Base-by-base conservation (phyloP, 1,139 yeast species). In the Sugiyamaella grinbergsii region DNA sequence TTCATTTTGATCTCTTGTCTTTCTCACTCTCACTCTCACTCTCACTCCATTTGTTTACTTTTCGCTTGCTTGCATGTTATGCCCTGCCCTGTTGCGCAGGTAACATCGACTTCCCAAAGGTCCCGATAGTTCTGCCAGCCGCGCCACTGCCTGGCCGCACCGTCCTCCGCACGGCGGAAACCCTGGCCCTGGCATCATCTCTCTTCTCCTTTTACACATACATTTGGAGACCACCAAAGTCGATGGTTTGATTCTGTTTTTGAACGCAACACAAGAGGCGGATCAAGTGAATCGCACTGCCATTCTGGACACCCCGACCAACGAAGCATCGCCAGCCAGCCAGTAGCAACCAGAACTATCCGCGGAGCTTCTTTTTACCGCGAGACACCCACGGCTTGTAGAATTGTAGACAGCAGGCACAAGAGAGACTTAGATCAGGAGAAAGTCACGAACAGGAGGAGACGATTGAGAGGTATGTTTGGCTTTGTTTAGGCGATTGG, bases 21-120 rank as follows among this genome's bases (percentile, higher is more conserved):
- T n/a, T 2, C 16, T 29, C 33, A 29, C 33, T 29, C 33, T 2
- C 16, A 2, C 33, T 29, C 33, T 3, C 13, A 7, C 13, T 11
- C 33, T 29, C 16, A 4, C 13, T 4, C 33, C 33, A 29, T 29
- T 36, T 38, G 42, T 38, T 38, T 38, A 38, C 42, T 38, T 38
- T 19, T 19, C 32, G 3, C 4, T 15, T 7, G 31, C 29, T 19
- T 23, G 42, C 42, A 38, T 38, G 29, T 15, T 13, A 24, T 11
- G 5, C 18, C 11, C 41, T 13, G 8, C 8, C 20, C 32, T 26
- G 42, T 38, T n/a, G 42, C 32, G 19, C 32, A 24, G 29, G 28
- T 38, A 38, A 38, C 42, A 32, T 3, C 16, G n/a, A n/a, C n/a
- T n/a, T n/a, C n/a, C n/a, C n/a, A n/a, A n/a, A n/a, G n/a, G n/a